Base-by-base conservation (phyloP, 2,329 filamentous ascomycete species). In the Aaosphaeria pasadenensis region DNA sequence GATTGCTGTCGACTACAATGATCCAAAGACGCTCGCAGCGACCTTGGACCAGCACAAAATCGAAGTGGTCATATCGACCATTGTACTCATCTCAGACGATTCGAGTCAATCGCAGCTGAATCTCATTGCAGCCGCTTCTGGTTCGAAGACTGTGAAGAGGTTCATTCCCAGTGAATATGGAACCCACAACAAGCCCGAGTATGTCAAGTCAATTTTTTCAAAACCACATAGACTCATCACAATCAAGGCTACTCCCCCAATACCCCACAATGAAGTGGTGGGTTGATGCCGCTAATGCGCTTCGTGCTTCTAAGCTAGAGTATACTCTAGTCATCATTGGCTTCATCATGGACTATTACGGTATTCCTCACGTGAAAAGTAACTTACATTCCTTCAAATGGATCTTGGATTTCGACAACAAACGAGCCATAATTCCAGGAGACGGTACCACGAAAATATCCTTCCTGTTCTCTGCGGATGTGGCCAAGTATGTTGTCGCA, bases 331-430 rank as follows among this genome's bases (percentile, higher is more conserved):
- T 68, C 11, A 47, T 55, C 7, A 55, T 60, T 28, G 64, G 63
- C 5, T 55, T 54, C 41, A 56, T 65, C n/a, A 42, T 66, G 3
- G 66, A 69, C 17, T 62, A 62, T 49, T 62, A 54, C 41, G 65
- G 58, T 2, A 45, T 58, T 41, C 64, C 66, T n/a, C 47, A 58
- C 30, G 42, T 51, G 42, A 50, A 57, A 30, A 54, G 49, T 7
- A 44, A 62, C 38, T 50, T 61, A 43, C 56, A 44, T 31, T 53
- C 52, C 5, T 50, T 57, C 43, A 44, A 45, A 6, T 55, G 50
- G 33, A 52, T 44, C 11, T 7, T 64, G 5, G 60, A 64, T 45
- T 51, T 59, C 9, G 44, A 52, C 11, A 46, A 52, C 5, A 33
- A 43, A 5, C 30, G n/a, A 6, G 56, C 55, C 4, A 51, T 47